Percentiles rank a stretch among this genome's conserved stretches.
Evolutionary conservation across 2,329 filamentous ascomycete species (phyloP).

Genomic region (Canariomyces notabilis): DNA sequence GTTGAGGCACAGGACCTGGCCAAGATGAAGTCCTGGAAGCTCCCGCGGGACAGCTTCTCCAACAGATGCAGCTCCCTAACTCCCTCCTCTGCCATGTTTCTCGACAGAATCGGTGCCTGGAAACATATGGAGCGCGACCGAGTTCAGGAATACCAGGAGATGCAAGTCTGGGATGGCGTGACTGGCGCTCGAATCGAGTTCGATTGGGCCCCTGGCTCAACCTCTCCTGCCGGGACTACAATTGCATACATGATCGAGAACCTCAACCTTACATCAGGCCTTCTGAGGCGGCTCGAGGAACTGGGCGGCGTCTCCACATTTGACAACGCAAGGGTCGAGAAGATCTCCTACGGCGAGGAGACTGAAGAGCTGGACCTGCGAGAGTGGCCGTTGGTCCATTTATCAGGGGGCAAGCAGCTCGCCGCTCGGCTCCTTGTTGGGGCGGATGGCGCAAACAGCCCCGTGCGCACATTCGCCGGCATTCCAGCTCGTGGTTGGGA

Average conservation of each 20-base stretch:
- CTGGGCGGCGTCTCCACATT: slow-evolving; percentile 66
- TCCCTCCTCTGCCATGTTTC: slow-evolving; percentile 76
- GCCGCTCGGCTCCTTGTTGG: slow-evolving; percentile 83
- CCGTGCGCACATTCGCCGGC: slow-evolving; percentile 81
- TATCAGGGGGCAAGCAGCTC: slow-evolving; percentile 63
- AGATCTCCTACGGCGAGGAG: slow-evolving; percentile 70
- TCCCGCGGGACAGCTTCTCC: slow-evolving; percentile 67
- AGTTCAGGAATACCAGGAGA: slow-evolving; percentile 84
- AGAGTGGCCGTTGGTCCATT: slow-evolving; percentile 78
- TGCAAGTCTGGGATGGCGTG: slow-evolving; percentile 98
- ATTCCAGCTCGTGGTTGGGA: slow-evolving; percentile 90
- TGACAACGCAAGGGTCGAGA: slow-evolving; percentile 70
- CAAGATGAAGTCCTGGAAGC: slow-evolving; percentile 61
- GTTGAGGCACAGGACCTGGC: slow-evolving; percentile 83
- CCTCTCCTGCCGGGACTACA: slow-evolving; percentile 44
- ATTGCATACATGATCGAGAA: slow-evolving; percentile 99
- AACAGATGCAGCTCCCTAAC: slow-evolving; percentile 96
- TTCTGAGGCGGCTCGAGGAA: slow-evolving; percentile 67
- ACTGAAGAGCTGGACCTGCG: slow-evolving; percentile 68
- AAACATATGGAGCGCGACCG: slow-evolving; percentile 64
- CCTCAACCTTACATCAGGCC: slow-evolving; percentile 73
- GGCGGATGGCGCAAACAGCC: slow-evolving; percentile 91
- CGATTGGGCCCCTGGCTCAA: slow-evolving; percentile 57
- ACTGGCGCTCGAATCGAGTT: slow-evolving; percentile 85
- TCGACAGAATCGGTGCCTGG: slow-evolving; percentile 84